Conservation (phyloP, 2,329 filamentous ascomycete genomes). For the Metarhizium robertsii region DNA sequence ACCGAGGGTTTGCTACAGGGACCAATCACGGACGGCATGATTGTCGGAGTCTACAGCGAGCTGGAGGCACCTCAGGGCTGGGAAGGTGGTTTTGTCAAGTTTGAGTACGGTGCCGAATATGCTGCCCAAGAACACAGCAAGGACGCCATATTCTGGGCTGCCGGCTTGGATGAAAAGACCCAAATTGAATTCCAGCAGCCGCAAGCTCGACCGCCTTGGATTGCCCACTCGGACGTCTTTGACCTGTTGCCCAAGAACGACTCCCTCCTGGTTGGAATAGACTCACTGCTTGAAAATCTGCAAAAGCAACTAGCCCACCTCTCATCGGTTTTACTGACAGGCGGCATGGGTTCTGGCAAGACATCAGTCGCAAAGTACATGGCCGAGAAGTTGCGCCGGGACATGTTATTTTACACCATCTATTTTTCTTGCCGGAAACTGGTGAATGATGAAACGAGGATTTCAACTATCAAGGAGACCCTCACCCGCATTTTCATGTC, state of each 20-base stretch:
- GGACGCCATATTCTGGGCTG: conserved; percentile 55
- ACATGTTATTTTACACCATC: conserved; percentile 69
- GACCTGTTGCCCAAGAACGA: conserved; percentile 48
- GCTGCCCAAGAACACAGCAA: conserved; percentile 32
- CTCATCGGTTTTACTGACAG: conserved; percentile 83
- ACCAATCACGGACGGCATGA: conserved; percentile 79
- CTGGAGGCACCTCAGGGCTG: conserved; percentile 53
- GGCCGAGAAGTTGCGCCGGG: conserved; percentile 61
- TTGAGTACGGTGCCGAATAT: conserved; percentile 42
- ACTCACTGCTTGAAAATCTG: conserved; percentile 62
- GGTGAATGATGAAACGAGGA: conserved; percentile 81
- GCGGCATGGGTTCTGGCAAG: conserved; percentile 85
- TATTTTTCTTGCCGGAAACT: conserved; percentile 84
- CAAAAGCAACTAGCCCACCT: conserved; percentile 70
- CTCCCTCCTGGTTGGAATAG: conserved; percentile 73
- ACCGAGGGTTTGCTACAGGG: conserved; percentile 63
- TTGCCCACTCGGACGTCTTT: conserved; percentile 31
- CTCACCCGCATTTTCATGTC: conserved; percentile 76
- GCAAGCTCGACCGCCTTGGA: conserved; percentile 54
- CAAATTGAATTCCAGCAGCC: conserved; percentile 68
- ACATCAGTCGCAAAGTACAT: conserved; percentile 70
- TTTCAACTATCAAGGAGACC: conserved; percentile 85
- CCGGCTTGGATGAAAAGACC: conserved; percentile 66
- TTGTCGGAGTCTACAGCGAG: conserved; percentile 52
- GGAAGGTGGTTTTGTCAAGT: conserved; percentile 75